Evolutionary conservation across 768 basidiomycete species (phyloP).

Genomic region (Hemileccinum rubropunctum): DNA sequence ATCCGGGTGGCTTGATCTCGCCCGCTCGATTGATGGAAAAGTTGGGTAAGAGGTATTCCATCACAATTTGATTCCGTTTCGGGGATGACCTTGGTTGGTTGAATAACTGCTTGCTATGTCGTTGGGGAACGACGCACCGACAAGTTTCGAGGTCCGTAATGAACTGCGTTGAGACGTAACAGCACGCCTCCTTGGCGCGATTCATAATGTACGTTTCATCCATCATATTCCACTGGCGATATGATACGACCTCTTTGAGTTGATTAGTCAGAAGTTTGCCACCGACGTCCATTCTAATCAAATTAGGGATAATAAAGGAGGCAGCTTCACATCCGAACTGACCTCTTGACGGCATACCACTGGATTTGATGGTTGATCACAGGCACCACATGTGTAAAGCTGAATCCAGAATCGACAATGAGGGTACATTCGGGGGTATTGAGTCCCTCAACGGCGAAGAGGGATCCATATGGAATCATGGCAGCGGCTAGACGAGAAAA

Average conservation of each 20-base stretch:
- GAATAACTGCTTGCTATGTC: slow-evolving; percentile 13
- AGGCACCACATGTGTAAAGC: slow-evolving; percentile 91
- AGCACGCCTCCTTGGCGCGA: slow-evolving; percentile 86
- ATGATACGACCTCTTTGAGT: slow-evolving; percentile 89
- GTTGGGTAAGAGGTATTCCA: slow-evolving; percentile 91
- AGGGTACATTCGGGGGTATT: slow-evolving; percentile 75
- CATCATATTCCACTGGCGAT: slow-evolving; percentile 98
- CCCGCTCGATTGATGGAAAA: slow-evolving; percentile 66
- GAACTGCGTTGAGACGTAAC: slow-evolving; percentile 79
- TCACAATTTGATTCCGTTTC: slow-evolving; percentile 65
- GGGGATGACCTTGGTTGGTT: slow-evolving; percentile 45
- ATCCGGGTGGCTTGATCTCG: slow-evolving; percentile 50
- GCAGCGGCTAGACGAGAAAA: slow-evolving; percentile 61
- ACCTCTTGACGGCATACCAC: slow-evolving; percentile 85
- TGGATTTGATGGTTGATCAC: slow-evolving; percentile 71
- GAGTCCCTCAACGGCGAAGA: slow-evolving; percentile 53
- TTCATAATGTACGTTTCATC: slow-evolving; percentile 95
- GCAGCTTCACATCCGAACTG: slow-evolving; percentile 14
- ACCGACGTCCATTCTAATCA: slow-evolving; percentile 82
- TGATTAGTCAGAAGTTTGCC: slow-evolving; percentile 96
- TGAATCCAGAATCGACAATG: slow-evolving; percentile 89
- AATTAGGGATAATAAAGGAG: slow-evolving; percentile 14
- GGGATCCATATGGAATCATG: slow-evolving; percentile 66
- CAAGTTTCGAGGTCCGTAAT: slow-evolving; percentile 70
- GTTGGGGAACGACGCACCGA: slow-evolving; percentile 53